Percentiles rank a stretch among this genome's conserved stretches.
phyloP scores from a whole-genome alignment of 176 grass and related monocot genomes.

The Oryza glumipatula region DNA sequence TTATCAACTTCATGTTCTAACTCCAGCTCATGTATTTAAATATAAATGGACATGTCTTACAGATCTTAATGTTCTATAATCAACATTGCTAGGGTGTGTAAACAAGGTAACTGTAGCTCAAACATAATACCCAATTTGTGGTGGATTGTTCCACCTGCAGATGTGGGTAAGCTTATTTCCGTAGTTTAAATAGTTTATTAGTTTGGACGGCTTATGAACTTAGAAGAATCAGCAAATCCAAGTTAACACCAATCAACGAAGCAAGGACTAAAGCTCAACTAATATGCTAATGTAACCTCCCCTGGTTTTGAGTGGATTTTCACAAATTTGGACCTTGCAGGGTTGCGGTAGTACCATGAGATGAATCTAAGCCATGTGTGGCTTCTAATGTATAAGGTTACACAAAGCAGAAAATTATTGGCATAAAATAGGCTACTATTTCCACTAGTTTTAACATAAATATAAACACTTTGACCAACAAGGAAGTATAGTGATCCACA shows the following conservation, averaged over 20 bases:
- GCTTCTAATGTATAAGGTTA: background rate
- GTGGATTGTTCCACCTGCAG: background rate
- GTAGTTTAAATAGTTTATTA: constrained; percentile 22
- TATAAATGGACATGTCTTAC: constrained; percentile 19
- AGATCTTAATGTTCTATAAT: constrained; percentile 13
- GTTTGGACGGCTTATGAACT: constrained; percentile 1
- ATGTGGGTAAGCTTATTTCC: background rate
- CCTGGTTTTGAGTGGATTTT: background rate
- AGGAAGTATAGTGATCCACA: background rate
- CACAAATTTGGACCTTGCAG: background rate
- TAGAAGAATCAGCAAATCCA: constrained; percentile 8
- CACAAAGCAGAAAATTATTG: background rate
- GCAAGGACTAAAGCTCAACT: background rate
- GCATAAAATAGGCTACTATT: constrained; percentile 1
- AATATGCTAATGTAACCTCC: background rate
- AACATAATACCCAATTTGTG: constrained; percentile 14
- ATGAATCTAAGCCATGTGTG: background rate
- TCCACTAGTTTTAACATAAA: background rate
- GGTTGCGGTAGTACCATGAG: background rate
- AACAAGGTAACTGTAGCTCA: constrained; percentile 1
- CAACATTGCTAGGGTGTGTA: constrained; percentile 1
- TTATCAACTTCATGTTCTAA: constrained; percentile 32
- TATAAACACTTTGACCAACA: background rate
- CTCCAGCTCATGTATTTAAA: constrained; percentile 7
- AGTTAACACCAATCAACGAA: constrained; percentile 2